Evolutionary conservation across 768 basidiomycete genomes (phyloP), one percentile per base, ranked within the genome.

Genomic region (Suillus fuscotomentosus): DNA sequence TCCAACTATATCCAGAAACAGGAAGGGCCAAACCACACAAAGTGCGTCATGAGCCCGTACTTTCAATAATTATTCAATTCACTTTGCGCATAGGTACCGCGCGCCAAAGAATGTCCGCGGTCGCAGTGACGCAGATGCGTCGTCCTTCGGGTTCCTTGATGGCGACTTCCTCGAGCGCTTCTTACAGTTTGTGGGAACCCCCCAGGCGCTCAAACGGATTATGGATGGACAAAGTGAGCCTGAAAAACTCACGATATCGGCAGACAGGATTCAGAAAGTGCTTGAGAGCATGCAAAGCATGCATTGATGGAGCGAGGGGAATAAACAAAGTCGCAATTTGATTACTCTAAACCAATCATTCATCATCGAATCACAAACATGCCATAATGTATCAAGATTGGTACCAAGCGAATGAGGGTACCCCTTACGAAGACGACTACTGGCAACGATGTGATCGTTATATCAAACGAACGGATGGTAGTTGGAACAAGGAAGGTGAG

Each of bases 101-200:
- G 81, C 90, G 0, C 92, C 93, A 0, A 86, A 85, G 67, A 85
- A 79, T 45, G 78, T 78, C 0, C 72, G 77, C 27, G 87, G 89
- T 8, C 79, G 81, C 27, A 86, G 83, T 57, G 90, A 92, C 68
- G 79, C 82, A 9, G 84, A 88, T 39, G 69, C 75, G 34, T 69
- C 82, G 1, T 82, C 90, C 2, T 82, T 81, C 47, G 94, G 94
- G 17, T 95, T 97, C 81, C 79, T 97, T 36, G 95, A 97, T 66
- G 95, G 95, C 1, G 90, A 93, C 71, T 91, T 95, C 67, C 72
- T 97, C 22, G 92, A 95, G 74, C 77, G 79, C 22, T 87, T 91
- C 73, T 79, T 89, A 60, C 75, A 75, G 20, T 78, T 81, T 56
- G 72, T 71, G 43, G 73, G 70, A 14, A 76, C 82, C 22, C 75